Evolutionary conservation across 176 grass and related monocot genomes (phyloP).

Genomic region (maize (Zea mays)): DNA sequence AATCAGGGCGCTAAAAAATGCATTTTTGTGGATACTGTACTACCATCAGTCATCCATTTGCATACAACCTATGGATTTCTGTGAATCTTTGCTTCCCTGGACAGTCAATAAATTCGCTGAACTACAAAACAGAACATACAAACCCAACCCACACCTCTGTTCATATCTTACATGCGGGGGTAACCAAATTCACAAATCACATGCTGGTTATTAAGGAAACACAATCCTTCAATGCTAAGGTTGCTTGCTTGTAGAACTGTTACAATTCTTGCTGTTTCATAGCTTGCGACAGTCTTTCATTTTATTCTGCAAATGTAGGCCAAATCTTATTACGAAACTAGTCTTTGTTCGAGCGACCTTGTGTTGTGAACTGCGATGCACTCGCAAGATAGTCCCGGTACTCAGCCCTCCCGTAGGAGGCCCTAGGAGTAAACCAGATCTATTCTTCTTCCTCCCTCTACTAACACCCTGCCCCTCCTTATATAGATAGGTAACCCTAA

Average conservation of each 20-base stretch:
- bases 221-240: not conserved
- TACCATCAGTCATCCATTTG: not conserved
- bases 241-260: not conserved
- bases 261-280: not conserved
- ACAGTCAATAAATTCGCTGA: not conserved
- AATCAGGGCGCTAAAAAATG: not conserved
- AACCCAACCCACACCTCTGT: not conserved
- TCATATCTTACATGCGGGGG: not conserved
- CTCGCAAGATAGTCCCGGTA: too few relatives aligned
- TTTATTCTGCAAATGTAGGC: not conserved
- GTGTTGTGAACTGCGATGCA: too few relatives aligned
- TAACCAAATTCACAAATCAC: not conserved
- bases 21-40: not conserved
- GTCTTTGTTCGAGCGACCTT: not conserved
- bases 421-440: too few relatives aligned
- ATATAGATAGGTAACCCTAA: too few relatives aligned
- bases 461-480: too few relatives aligned
- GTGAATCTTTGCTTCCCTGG: constrained; percentile 16
- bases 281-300: not conserved
- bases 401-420: too few relatives aligned
- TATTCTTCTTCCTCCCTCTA: too few relatives aligned
- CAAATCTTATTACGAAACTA: not conserved
- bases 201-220: not conserved
- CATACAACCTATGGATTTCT: constrained; percentile 19
- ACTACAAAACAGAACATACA: constrained; percentile 14